Conservation (phyloP, 148 eudicot species). For the Diospyros lotus region DNA sequence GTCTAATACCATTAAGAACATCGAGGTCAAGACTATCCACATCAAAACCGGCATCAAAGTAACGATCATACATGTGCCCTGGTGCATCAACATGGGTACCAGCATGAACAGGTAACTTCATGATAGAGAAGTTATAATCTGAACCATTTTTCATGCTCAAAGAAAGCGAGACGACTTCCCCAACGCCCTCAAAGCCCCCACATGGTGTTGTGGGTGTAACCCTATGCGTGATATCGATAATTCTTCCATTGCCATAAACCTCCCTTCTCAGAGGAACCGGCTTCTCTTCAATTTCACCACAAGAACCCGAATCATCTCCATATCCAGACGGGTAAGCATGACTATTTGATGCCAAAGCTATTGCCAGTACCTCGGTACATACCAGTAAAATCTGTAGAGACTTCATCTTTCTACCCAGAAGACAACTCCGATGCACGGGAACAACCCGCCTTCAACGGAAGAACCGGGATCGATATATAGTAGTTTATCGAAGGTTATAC, state of each 20-base stretch:
- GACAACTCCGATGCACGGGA: neutral
- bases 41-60: slow-evolving; percentile 49
- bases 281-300: slow-evolving; percentile 17
- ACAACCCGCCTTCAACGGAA: neutral
- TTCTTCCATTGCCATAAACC: slow-evolving; percentile 33
- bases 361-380: slow-evolving; percentile 13
- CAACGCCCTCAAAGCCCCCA: slow-evolving; percentile 19
- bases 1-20: slow-evolving; percentile 43
- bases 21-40: slow-evolving; percentile 49
- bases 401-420: slow-evolving; percentile 25
- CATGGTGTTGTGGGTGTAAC: slow-evolving; percentile 27
- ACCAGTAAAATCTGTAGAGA: slow-evolving; percentile 16
- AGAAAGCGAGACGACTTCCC: slow-evolving; percentile 24
- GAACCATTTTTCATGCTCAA: slow-evolving; percentile 43
- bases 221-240: slow-evolving; percentile 45
- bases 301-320: slow-evolving; percentile 33
- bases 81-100: slow-evolving; percentile 70
- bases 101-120: slow-evolving; percentile 43
- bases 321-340: slow-evolving; percentile 40
- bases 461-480: neutral
- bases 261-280: slow-evolving; percentile 35
- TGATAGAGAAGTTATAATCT: slow-evolving; percentile 39
- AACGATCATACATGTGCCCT: slow-evolving; percentile 39
- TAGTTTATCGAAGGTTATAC: too few relatives aligned
- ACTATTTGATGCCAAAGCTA: slow-evolving; percentile 12